These are phyloP conservation scores for Diatrype stigma DNA, from an alignment of 2,329 filamentous ascomycete species.

Conservation along the genomic window DNA sequence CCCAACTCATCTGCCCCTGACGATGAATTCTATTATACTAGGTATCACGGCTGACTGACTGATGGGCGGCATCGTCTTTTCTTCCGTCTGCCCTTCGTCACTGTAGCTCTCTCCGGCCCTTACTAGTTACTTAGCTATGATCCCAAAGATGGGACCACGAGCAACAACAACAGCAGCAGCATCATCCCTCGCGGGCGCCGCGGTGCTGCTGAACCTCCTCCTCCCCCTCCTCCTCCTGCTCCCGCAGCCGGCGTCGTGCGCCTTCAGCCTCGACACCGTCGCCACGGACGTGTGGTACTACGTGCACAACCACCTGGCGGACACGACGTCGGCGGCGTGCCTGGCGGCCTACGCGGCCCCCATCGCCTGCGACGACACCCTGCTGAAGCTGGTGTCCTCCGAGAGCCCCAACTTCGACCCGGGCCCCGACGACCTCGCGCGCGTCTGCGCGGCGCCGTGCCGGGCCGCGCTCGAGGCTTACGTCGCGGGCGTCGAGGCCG, in stretches of 20 bases:
- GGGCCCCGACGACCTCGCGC: conserved; percentile 16
- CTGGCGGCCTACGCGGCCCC: conserved; percentile 24
- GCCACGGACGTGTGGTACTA: conserved; percentile 26
- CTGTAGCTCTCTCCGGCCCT: no score
- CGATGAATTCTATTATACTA: no score
- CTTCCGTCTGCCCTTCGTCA: no score
- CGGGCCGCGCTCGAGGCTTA: conserved; percentile 20
- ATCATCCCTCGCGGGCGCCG: no score
- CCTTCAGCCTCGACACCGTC: conserved; percentile 26
- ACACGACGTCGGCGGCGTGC: conserved; percentile 25
- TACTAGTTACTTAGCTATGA: no score
- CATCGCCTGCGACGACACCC: conserved; percentile 26
- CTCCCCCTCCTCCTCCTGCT: no score
- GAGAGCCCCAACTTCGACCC: conserved; percentile 23
- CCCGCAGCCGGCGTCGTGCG: conserved; percentile 18
- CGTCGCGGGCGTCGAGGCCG: conserved; percentile 19
- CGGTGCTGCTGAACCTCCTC: no score
- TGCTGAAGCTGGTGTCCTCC: conserved; percentile 25
- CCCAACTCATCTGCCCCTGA: no score
- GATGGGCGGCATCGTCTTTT: no score
- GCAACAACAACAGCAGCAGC: no score
- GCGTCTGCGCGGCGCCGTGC: conserved; percentile 23
- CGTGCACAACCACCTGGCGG: conserved; percentile 23
- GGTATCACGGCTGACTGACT: no score
- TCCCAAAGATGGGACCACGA: no score